Evolutionary conservation across 257 asterid genomes (phyloP), one percentile per base, ranked within the genome.

Genomic region (Jasminum sambac): DNA sequence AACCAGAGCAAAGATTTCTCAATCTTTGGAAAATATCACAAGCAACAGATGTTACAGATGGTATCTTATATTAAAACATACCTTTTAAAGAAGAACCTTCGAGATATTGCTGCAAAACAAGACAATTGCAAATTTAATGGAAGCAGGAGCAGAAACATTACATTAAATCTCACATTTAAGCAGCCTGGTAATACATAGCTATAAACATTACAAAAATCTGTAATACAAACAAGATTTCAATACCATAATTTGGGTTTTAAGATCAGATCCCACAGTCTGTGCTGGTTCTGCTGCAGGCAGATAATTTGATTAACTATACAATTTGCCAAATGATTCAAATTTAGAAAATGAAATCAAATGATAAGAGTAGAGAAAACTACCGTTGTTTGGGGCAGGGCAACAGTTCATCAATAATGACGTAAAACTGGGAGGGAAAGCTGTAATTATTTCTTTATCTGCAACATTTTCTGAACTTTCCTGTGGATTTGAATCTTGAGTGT

Each of bases 391-490:
- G 76, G 81, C 79, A 63, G 95, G 86, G 74, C 80, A 68, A 73
- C 92, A 89, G 83, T 81, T 86, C 79, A 66, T 84, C 76, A 93
- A 67, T 78, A 90, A 77, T 42, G 92, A 85, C 3, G 90, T 79
- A 83, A 90, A 93, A 80, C 96, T 86, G 66, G 96, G 98, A 72
- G 98, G 97, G 70, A 83, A 84, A 11, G 64, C 60, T 8, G 84
- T 46, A 70, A 72, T 73, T 40, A 77, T 59, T 63, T 70, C 85
- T 43, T 78, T 88, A 71, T 78, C 82, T 77, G 78, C 80, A 40
- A 38, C 21, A 67, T 72, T 72, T 74, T 69, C 43, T 58, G 60
- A 61, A 24, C 21, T 66, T 78, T 77, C 91, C 26, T 68, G 75
- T 42, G 73, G 40, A 68, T 37, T 68, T 36, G 84, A 84, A 63